These are phyloP conservation scores for Fusarium subtropicale DNA, from an alignment of 2,329 filamentous ascomycete genomes.

Conservation along the genomic window DNA sequence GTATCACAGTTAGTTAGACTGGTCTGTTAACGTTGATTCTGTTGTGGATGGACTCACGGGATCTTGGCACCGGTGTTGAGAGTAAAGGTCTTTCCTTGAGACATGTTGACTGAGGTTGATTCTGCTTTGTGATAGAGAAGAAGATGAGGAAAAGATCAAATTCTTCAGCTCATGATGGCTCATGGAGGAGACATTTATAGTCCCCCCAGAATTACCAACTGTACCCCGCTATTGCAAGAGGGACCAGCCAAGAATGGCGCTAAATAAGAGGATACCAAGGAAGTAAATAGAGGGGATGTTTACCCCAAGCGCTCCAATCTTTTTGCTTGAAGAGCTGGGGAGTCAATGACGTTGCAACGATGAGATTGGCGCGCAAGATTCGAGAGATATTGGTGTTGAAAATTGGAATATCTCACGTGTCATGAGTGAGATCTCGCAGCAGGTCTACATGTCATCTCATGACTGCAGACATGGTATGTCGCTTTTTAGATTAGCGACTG, in stretches of 20 bases:
- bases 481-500: not conserved
- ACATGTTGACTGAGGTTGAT: not conserved
- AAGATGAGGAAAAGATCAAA: not conserved
- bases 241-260: not conserved
- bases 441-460: not conserved
- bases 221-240: conserved; percentile 6
- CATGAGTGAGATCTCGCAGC: not conserved
- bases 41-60: not conserved
- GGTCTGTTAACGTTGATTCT: not conserved
- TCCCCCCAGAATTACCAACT: not conserved
- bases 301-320: conserved; percentile 20
- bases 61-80: conserved; percentile 15
- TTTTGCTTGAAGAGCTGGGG: conserved; percentile 1
- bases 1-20: not conserved
- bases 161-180: not conserved
- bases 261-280: not conserved
- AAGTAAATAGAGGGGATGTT: not conserved
- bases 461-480: not conserved
- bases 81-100: conserved; percentile 20
- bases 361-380: conserved; percentile 5
- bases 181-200: conserved; percentile 5
- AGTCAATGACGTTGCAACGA: conserved; percentile 3
- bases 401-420: not conserved
- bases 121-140: not conserved
- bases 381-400: not conserved